Percentiles rank a stretch among this genome's conserved stretches.
These are phyloP conservation scores for Aspergillus hancockii DNA, from an alignment of 495 filamentous ascomycete genomes.

Conservation along the genomic window DNA sequence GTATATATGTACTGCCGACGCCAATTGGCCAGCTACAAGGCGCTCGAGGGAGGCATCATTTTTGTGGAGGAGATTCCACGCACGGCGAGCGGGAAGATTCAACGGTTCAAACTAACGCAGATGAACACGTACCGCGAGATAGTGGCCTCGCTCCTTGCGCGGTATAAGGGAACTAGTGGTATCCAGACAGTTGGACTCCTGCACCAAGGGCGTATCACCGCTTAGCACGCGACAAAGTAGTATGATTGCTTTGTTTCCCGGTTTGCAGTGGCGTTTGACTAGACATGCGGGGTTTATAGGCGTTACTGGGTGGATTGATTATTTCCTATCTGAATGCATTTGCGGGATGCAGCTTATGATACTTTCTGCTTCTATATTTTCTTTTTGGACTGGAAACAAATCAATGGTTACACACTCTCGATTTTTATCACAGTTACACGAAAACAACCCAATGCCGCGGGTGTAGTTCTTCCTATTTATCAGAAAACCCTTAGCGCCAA, in stretches of 20 bases:
- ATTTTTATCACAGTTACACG: not conserved
- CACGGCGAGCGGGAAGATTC: slow-evolving; percentile 77
- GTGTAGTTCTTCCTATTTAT: not conserved
- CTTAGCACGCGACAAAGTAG: slow-evolving; percentile 6
- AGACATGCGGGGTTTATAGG: not conserved
- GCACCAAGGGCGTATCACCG: slow-evolving; percentile 24
- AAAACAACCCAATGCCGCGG: not conserved
- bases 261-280: not conserved
- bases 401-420: no score
- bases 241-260: not conserved
- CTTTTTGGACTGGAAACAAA: no score
- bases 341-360: not conserved
- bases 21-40: slow-evolving; percentile 66
- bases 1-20: slow-evolving; percentile 62
- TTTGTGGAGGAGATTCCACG: slow-evolving; percentile 77
- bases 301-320: not conserved
- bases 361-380: not conserved
- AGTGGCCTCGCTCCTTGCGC: slow-evolving; percentile 42
- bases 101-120: slow-evolving; percentile 51
- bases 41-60: slow-evolving; percentile 67
- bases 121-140: slow-evolving; percentile 49
- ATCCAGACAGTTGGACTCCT: slow-evolving; percentile 27
- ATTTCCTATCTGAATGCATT: not conserved
- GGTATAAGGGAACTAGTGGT: slow-evolving; percentile 28
- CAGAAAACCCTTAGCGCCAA: not conserved